Base-by-base conservation (phyloP, 148 eudicot genomes). In the Spergularia bocconei region DNA sequence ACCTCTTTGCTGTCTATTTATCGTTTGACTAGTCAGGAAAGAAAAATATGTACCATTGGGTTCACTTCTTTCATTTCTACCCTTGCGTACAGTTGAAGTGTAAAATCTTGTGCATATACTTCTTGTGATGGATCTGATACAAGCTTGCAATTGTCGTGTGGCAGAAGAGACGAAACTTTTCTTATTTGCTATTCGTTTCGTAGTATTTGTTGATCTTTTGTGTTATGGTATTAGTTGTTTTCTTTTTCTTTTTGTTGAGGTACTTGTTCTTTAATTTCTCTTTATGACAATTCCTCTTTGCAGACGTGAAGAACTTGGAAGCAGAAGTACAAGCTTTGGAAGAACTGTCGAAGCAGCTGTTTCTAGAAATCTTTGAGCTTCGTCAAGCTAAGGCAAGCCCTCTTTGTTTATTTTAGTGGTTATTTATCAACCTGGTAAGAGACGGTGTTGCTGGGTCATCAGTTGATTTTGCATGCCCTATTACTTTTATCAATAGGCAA, bases 271-370 rank as follows among this genome's bases (percentile, higher is more conserved):
- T 44, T 3, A 4, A 4, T 44, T 44, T 44, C 0, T 44, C 67
- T 68, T 70, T 48, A 48, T 48, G 36, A 67, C 59, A 50, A 60
- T 29, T 62, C 41, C 50, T 62, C n/a, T 67, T 48, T 60, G 41
- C 64, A 95, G 98, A 95, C 79, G 89, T 95, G 23, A 92, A 81
- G 82, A 88, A 75, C 88, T 79, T 90, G 87, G 92, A 95, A 82
- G 86, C 93, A 58, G 98, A 95, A 84, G 96, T 92, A 54, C 96
- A 90, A 85, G 93, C 93, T 81, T 67, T 95, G 77, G 97, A 95
- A 81, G 98, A 95, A 84, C 96, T 95, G 62, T 90, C 97, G 54
- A 95, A 95, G 83, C 98, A 92, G 82, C 82, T 95, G 17, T 95
- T 95, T 74, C 79, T 92, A 85, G 98, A 95, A 83, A 89, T 92